Evolutionary conservation across 805 yeast genomes (phyloP), one percentile per base, ranked within the genome.

Genomic region (Kluyveromyces siamensis): DNA sequence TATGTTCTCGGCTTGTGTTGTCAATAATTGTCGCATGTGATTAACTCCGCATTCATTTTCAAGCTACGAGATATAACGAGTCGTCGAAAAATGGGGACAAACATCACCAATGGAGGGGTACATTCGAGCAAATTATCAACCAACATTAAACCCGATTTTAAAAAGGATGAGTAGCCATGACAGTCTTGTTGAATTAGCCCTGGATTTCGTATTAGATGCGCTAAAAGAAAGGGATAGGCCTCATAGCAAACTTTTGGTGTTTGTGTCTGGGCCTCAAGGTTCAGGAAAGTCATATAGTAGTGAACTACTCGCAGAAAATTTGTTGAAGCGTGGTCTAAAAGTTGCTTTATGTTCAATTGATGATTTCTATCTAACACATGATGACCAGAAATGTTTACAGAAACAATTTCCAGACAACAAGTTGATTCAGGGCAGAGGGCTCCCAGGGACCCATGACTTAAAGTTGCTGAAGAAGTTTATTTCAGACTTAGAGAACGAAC

Each of bases 361-460:
- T 67, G 98, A 93, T 65, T 78, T 87, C 50, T 91, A 91, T 62
- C 68, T 87, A 38, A 79, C 87, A 0, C 81, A 79, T 60, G 65
- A 60, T 8, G 83, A 82, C 17, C 96, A 88, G 59, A 51, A 49
- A 25, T 50, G 52, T 33, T 59, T 89, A 21, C 74, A 76, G 1
- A 37, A 52, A 6, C 47, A 51, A 13, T 66, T 70, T 50, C 60
- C 70, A 0, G 73, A 66, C 13, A 86, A 87, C 60, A 61, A 66
- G 36, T 67, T 91, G 43, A 58, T 87, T 16, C 76, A 72, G 50
- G 96, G 96, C 2, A 70, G 98, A 25, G 98, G 98, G 0, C 72
- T 87, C 14, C 98, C 98, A 0, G 97, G 97, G 0, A 91, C 98
- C 0, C 99, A 91, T 63, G 97, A 91, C 59, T 58, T 86, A 50